These are phyloP conservation scores for Kodamaea ohmeri DNA, from an alignment of 1,139 yeast genomes.

Conservation along the genomic window DNA sequence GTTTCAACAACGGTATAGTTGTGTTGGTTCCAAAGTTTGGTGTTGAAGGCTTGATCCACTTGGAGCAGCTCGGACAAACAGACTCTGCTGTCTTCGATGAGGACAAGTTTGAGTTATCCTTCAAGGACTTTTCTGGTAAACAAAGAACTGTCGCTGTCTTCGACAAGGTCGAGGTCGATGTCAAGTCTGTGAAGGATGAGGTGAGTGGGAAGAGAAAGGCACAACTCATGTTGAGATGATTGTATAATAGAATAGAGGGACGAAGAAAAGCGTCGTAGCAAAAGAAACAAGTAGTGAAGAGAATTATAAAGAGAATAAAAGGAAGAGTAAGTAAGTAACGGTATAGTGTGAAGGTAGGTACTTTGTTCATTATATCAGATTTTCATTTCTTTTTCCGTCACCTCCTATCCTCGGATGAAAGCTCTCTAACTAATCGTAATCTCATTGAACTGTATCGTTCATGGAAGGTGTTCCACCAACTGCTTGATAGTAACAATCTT, in stretches of 20 bases:
- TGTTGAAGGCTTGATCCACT: constrained; percentile 86
- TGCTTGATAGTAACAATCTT: constrained; percentile 82
- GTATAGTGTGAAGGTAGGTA: no score
- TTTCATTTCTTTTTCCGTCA: no score
- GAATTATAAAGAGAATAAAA: not conserved
- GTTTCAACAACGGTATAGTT: constrained; percentile 92
- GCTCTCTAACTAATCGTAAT: no score
- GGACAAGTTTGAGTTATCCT: constrained; percentile 66
- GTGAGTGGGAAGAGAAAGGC: constrained; percentile 92
- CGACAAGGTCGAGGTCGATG: constrained; percentile 80
- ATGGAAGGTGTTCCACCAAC: constrained; percentile 49
- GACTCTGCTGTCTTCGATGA: constrained; percentile 70
- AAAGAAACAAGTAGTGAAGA: not conserved
- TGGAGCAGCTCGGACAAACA: constrained; percentile 70
- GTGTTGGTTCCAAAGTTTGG: constrained; percentile 97
- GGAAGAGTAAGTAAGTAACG: constrained; percentile 1
- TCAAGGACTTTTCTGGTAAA: constrained; percentile 45
- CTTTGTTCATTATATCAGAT: no score
- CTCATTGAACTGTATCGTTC: not conserved
- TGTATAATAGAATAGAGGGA: not conserved
- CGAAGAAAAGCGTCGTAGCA: no score
- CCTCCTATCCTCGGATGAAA: no score
- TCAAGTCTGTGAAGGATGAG: constrained; percentile 79
- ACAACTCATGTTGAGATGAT: constrained; percentile 42
- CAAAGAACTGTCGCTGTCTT: constrained; percentile 64